phyloP scores from a whole-genome alignment of 805 yeast genomes.

The Saturnispora halmiae region DNA sequence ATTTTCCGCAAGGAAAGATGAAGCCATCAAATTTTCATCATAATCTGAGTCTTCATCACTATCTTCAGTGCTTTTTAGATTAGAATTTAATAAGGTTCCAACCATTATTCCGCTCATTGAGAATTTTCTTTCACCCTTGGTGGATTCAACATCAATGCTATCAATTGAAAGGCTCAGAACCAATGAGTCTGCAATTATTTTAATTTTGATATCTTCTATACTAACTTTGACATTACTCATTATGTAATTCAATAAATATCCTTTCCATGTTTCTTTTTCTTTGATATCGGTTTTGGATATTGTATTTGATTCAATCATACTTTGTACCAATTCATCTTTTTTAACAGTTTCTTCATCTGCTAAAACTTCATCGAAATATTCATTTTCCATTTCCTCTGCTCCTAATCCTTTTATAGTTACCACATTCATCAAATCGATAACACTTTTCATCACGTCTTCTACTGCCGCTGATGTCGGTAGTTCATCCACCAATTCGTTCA shows the following conservation, averaged over 20 bases:
- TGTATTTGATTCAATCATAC: constrained; percentile 3
- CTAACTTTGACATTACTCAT: constrained; percentile 48
- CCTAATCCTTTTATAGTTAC: constrained; percentile 27
- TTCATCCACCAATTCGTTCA: constrained; percentile 9
- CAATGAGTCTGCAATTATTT: constrained; percentile 39
- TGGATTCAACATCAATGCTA: constrained; percentile 29
- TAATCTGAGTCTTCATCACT: constrained; percentile 26
- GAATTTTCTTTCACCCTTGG: constrained; percentile 39
- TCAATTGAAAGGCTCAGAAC: constrained; percentile 30
- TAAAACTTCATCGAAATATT: constrained; percentile 19
- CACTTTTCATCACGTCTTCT: constrained; percentile 59
- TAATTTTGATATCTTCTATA: constrained; percentile 38
- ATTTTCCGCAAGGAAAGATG: constrained; percentile 26
- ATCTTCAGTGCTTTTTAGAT: constrained; percentile 16
- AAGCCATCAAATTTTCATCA: constrained; percentile 31
- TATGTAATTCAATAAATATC: constrained; percentile 59
- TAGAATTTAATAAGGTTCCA: constrained; percentile 11
- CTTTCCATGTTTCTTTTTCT: constrained; percentile 15
- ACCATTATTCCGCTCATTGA: constrained; percentile 33
- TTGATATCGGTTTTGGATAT: constrained; percentile 1
- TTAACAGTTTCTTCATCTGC: constrained; percentile 21
- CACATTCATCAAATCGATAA: constrained; percentile 36
- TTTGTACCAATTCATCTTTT: constrained; percentile 8
- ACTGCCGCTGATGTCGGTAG: constrained; percentile 32
- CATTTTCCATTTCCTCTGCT: constrained; percentile 1